Conservation (phyloP, 345 rosid species). For the Populus euphratica region DNA sequence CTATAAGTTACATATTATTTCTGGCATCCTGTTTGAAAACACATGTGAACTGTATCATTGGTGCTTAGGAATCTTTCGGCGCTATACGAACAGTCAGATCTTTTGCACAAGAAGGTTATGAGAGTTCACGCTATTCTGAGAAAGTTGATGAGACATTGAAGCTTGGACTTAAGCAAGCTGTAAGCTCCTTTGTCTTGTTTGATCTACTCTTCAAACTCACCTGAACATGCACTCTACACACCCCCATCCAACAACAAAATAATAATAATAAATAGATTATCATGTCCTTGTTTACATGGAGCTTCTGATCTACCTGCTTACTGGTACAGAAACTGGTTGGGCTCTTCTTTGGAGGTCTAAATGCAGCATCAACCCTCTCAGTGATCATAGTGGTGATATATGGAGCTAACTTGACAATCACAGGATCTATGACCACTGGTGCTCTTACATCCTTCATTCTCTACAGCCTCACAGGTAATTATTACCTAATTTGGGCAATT, state of each 20-base stretch:
- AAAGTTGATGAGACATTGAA: slow-evolving; percentile 85
- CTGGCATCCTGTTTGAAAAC: background rate
- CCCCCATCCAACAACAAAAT: background rate
- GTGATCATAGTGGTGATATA: slow-evolving; percentile 75
- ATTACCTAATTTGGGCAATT: background rate
- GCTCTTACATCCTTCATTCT: slow-evolving; percentile 94
- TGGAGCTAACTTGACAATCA: slow-evolving; percentile 84
- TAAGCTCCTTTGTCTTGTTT: slow-evolving; percentile 29
- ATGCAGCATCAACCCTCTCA: slow-evolving; percentile 79
- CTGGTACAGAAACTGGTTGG: slow-evolving; percentile 55
- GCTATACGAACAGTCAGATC: slow-evolving; percentile 93
- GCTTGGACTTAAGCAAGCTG: slow-evolving; percentile 89
- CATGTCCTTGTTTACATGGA: background rate
- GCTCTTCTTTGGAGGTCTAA: slow-evolving; percentile 76
- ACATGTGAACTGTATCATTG: background rate
- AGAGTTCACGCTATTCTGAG: slow-evolving; percentile 63
- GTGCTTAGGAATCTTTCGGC: slow-evolving; percentile 84
- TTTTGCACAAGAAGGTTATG: slow-evolving; percentile 76
- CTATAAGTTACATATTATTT: too few species aligned
- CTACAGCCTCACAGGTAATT: slow-evolving; percentile 84
- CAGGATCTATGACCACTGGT: slow-evolving; percentile 79
- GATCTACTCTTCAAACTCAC: background rate
- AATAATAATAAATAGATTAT: background rate
- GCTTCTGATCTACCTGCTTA: slow-evolving; percentile 7
- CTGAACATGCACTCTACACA: background rate